A percentile compares a stretch with the other conserved stretches of the same genome.
Evolutionary conservation across 805 yeast genomes (phyloP).

Genomic region (Lachancea mirantina): DNA sequence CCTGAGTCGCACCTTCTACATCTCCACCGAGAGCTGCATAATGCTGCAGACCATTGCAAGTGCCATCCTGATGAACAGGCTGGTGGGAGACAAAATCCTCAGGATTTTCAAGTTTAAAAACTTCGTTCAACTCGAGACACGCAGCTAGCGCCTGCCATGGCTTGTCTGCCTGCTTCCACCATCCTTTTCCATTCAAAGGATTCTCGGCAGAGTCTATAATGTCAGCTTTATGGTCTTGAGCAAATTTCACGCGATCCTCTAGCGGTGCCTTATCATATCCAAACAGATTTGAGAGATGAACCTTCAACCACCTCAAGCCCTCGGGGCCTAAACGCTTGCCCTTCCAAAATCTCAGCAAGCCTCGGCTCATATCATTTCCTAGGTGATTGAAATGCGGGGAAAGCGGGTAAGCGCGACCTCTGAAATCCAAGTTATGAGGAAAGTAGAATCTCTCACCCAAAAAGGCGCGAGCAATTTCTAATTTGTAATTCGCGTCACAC

Average conservation of each 20-base stretch:
- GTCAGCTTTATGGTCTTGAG: slow-evolving; percentile 49
- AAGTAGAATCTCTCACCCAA: slow-evolving; percentile 70
- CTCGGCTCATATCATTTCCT: slow-evolving; percentile 72
- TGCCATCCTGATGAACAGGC: slow-evolving; percentile 83
- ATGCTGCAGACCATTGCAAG: slow-evolving; percentile 81
- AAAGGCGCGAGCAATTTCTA: slow-evolving; percentile 92
- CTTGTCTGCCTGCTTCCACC: slow-evolving; percentile 73
- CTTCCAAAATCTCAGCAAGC: slow-evolving; percentile 67
- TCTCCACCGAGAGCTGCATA: slow-evolving; percentile 87
- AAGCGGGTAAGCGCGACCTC: slow-evolving; percentile 80
- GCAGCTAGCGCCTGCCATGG: slow-evolving; percentile 79
- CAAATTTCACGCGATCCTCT: slow-evolving; percentile 52
- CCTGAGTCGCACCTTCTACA: slow-evolving; percentile 74
- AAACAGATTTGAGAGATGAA: slow-evolving; percentile 64
- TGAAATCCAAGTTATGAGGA: slow-evolving; percentile 75
- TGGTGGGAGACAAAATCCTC: slow-evolving; percentile 58
- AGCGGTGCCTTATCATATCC: slow-evolving; percentile 72
- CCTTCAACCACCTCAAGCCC: slow-evolving; percentile 69
- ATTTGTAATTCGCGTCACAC: slow-evolving; percentile 87
- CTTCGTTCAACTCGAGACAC: slow-evolving; percentile 59
- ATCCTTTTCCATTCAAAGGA: slow-evolving; percentile 49
- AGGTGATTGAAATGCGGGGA: slow-evolving; percentile 76
- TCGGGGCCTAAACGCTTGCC: slow-evolving; percentile 58
- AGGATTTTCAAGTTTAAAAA: slow-evolving; percentile 56
- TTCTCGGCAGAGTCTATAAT: slow-evolving; percentile 52